phyloP scores from a whole-genome alignment of 352 stramenopile species.

The Phytophthora ohioensis region DNA sequence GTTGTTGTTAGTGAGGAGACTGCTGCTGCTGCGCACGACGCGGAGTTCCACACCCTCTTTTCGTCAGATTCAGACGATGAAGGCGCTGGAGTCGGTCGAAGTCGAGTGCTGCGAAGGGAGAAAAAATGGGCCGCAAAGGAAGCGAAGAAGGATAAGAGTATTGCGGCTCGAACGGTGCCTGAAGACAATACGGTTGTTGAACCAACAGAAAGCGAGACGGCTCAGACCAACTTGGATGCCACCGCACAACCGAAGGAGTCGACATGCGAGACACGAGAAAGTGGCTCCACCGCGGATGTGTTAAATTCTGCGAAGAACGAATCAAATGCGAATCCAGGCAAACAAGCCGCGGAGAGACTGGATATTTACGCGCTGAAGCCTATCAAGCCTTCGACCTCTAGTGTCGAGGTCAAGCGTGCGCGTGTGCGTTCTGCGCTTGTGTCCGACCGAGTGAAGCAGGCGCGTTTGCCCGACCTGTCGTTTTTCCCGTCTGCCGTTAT shows the following conservation, averaged over 20 bases:
- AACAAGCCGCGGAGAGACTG: not conserved
- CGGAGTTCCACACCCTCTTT: constrained; percentile 31
- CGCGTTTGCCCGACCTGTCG: constrained; percentile 56
- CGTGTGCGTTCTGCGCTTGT: constrained; percentile 48
- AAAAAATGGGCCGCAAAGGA: constrained; percentile 21
- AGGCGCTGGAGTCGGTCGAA: not conserved
- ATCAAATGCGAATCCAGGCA: constrained; percentile 3
- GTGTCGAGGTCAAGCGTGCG: constrained; percentile 52
- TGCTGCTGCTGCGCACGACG: constrained; percentile 28
- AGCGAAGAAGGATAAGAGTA: not conserved
- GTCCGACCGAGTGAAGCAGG: constrained; percentile 45
- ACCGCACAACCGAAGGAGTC: constrained; percentile 10
- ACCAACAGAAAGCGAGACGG: not conserved
- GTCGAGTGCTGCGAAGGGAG: constrained; percentile 11
- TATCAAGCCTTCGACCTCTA: constrained; percentile 27
- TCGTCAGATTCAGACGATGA: constrained; percentile 43
- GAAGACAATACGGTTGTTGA: not conserved
- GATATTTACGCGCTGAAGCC: constrained; percentile 32
- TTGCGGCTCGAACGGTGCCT: not conserved
- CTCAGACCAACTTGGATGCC: constrained; percentile 10
- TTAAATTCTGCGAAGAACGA: constrained; percentile 1
- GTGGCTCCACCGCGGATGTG: not conserved
- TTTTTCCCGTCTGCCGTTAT: constrained; percentile 56
- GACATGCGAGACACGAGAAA: not conserved
- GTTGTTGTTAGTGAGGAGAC: constrained; percentile 8